Conservation (phyloP, 139 green algal species). For the Pseudopediastrum boryanum region DNA sequence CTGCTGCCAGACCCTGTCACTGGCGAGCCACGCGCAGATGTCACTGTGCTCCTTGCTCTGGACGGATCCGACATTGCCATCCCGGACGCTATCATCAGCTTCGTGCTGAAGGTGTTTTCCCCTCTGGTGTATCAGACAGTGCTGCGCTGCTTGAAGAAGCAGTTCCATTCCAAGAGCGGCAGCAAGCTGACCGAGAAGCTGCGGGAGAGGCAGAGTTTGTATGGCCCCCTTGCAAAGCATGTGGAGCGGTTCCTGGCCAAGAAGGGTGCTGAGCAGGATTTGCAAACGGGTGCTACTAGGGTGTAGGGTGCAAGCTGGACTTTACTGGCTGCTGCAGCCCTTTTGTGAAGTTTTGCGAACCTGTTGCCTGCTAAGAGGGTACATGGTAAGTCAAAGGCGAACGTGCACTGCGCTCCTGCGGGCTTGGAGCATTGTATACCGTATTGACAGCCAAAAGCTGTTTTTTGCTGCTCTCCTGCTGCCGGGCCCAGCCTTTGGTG, state of each 20-base stretch:
- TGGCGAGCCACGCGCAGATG: background rate
- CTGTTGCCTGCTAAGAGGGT: too few species aligned
- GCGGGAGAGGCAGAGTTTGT: slow-evolving; percentile 1
- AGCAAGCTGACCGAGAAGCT: background rate
- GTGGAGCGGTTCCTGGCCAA: background rate
- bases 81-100: slow-evolving; percentile 19
- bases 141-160: background rate
- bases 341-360: too few species aligned
- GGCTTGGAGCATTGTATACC: too few species aligned
- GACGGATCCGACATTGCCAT: slow-evolving; percentile 5
- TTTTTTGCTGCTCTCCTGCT: too few species aligned
- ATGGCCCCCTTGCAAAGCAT: slow-evolving; percentile 10
- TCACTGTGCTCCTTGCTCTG: slow-evolving; percentile 7
- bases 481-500: too few species aligned
- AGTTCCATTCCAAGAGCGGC: slow-evolving; percentile 23
- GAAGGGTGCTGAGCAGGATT: background rate
- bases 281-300: too few species aligned
- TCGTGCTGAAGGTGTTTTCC: slow-evolving; percentile 35
- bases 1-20: slow-evolving; percentile 11
- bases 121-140: slow-evolving; percentile 31
- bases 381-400: too few species aligned
- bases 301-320: too few species aligned
- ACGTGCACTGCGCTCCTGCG: too few species aligned
- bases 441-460: too few species aligned
- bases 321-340: too few species aligned